Conservation (phyloP, 352 stramenopile species). For the Phytopythium helicoides region DNA sequence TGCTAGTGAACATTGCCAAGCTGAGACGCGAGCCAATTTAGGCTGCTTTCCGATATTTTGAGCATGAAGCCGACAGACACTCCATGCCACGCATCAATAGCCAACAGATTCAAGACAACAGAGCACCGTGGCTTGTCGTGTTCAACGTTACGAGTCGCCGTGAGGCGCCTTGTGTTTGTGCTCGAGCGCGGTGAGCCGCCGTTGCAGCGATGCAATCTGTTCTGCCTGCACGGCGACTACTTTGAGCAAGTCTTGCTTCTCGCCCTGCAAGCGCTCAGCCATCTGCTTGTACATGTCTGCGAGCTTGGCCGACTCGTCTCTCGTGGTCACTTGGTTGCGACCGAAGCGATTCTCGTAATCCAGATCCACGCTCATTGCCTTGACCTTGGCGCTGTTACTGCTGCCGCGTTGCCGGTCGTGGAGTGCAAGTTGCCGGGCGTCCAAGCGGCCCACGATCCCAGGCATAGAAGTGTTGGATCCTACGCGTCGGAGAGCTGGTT, state of each 20-base stretch:
- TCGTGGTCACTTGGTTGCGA: slow-evolving; percentile 25
- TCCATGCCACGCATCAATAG: too few species aligned
- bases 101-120: too few species aligned
- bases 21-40: too few species aligned
- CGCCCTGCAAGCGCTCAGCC: slow-evolving; percentile 61
- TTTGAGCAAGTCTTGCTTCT: slow-evolving; percentile 76
- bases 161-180: slow-evolving; percentile 2
- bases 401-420: neutral
- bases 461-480: neutral
- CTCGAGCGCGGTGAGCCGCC: slow-evolving; percentile 73
- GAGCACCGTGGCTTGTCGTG: too few species aligned
- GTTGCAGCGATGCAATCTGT: slow-evolving; percentile 75
- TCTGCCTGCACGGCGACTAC: slow-evolving; percentile 63
- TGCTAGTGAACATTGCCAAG: too few species aligned
- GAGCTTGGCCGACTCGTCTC: slow-evolving; percentile 62
- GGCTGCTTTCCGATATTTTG: too few species aligned
- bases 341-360: slow-evolving; percentile 1
- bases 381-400: neutral
- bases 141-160: too few species aligned
- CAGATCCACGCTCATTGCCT: slow-evolving; percentile 8
- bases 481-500: neutral
- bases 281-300: slow-evolving; percentile 86
- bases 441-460: neutral
- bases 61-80: too few species aligned
- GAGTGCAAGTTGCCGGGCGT: slow-evolving; percentile 1